Base-by-base conservation (phyloP, 1,284 basidiomycete genomes). In the Serendipita sp. region DNA sequence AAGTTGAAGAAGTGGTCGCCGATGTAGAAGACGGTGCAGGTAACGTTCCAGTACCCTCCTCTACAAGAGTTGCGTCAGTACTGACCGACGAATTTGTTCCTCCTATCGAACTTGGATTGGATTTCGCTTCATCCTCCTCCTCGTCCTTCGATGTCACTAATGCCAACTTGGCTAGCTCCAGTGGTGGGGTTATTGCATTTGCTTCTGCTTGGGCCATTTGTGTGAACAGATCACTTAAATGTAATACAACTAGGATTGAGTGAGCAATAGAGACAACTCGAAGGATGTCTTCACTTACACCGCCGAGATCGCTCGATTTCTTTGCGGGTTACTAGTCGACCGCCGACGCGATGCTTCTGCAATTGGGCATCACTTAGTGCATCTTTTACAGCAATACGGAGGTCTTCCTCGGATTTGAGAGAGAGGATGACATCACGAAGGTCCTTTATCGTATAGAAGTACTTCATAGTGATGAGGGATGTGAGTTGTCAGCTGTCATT, bases 391-490 rank as follows among this genome's bases (percentile, higher is more conserved):
- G 83, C 66, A 0, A 77, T 69, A 65, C 83, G 83, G 53, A 78
- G 65, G 42, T 81, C 81, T 35, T 79, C 72, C 63, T 81, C 78
- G 26, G 79, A 17, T 65, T 8, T 68, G 74, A 87, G 78, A 1
- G 82, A 79, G 30, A 80, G 74, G 15, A 95, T 82, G 4, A 87
- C 84, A 8, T 86, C 84, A 44, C 93, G 82, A 32, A 96, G 78
- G 58, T 92, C 88, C 69, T 82, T 87, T 73, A 96, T 91, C n/a
- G 92, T 93, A 72, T 93, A 95, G 71, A 96, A 93, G 73, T 96
- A 96, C 83, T 94, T 22, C 22, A 22, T 22, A 45, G 26, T 10
- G 15, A 3, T 5, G 15, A 49, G 5, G 35, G 12, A 13, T n/a
- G 38, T 3, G 13, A 41, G 10, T 13, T 44, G 42, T 44, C 13